A percentile compares a stretch with the other conserved stretches of the same genome.
phyloP scores from a whole-genome alignment of 805 yeast species.

The Kuraishia cidri region DNA sequence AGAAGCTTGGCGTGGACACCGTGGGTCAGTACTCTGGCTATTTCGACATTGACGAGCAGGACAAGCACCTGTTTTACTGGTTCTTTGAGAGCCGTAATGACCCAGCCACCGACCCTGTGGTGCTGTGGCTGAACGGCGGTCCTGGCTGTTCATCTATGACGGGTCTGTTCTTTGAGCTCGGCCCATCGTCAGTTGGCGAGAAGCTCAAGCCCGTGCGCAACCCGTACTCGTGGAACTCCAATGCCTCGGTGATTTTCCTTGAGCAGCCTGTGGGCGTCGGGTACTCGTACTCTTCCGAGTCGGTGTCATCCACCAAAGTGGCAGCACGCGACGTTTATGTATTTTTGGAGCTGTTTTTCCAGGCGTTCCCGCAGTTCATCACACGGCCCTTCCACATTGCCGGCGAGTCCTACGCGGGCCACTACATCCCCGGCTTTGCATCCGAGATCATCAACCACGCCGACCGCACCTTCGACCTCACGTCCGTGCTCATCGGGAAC shows the following conservation, averaged over 20 bases:
- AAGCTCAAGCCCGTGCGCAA: constrained; percentile 64
- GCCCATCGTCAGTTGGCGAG: constrained; percentile 70
- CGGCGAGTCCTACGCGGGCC: constrained; percentile 83
- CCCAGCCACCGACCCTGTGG: constrained; percentile 78
- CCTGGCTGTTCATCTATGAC: constrained; percentile 94
- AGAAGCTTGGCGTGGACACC: constrained; percentile 44
- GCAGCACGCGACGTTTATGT: constrained; percentile 87
- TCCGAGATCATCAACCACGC: constrained; percentile 45
- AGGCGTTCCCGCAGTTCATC: constrained; percentile 67
- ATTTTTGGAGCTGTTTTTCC: constrained; percentile 76
- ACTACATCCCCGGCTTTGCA: constrained; percentile 66
- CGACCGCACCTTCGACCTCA: constrained; percentile 51
- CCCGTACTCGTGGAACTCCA: constrained; percentile 84
- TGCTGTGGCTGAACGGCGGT: constrained; percentile 90
- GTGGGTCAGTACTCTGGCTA: constrained; percentile 73
- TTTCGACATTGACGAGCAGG: constrained; percentile 56
- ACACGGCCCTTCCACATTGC: constrained; percentile 62
- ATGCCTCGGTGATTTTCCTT: constrained; percentile 83
- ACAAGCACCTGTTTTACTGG: constrained; percentile 90
- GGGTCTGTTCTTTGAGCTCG: constrained; percentile 86
- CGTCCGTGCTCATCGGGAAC: constrained; percentile 84
- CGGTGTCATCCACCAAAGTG: constrained; percentile 60
- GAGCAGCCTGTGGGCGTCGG: constrained; percentile 96
- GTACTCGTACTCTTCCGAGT: constrained; percentile 64
- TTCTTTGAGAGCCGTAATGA: constrained; percentile 86